These are phyloP conservation scores for Glaciozyma martinii DNA, from an alignment of 768 basidiomycete genomes.

Conservation along the genomic window DNA sequence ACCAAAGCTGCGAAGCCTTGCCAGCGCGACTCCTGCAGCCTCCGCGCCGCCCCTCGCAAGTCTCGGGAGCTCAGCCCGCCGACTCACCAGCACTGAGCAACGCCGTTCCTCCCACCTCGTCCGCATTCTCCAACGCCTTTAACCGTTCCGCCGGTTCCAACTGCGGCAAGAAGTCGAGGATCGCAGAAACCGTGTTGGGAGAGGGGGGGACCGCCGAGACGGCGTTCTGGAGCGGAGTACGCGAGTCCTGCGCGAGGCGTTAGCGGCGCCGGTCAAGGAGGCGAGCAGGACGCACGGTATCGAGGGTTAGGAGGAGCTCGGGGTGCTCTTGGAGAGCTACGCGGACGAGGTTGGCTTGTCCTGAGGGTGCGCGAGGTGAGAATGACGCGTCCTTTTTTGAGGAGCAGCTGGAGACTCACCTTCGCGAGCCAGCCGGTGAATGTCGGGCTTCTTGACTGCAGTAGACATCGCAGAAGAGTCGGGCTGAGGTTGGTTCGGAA, in stretches of 20 bases:
- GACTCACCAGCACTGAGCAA: conserved; percentile 22
- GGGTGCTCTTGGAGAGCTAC: conserved; percentile 9
- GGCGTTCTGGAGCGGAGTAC: conserved; percentile 24
- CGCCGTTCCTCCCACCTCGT: conserved; percentile 23
- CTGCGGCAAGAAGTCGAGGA: conserved; percentile 17
- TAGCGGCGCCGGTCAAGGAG: background rate
- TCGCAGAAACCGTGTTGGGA: conserved; percentile 10
- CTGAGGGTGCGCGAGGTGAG: conserved; percentile 10
- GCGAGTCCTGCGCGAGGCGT: conserved; percentile 11
- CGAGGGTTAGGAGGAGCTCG: conserved; percentile 6
- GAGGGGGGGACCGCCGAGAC: conserved; percentile 23
- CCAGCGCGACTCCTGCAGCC: background rate
- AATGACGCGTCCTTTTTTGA: background rate
- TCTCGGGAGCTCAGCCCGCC: background rate
- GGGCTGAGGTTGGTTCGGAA: too few relatives aligned
- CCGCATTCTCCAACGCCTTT: conserved; percentile 19
- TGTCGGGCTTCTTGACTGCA: conserved; percentile 1
- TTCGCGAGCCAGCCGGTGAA: conserved; percentile 23
- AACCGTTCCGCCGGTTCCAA: background rate
- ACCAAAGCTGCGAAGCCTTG: background rate
- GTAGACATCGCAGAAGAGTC: background rate
- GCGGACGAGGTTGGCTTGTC: conserved; percentile 10
- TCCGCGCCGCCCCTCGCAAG: background rate
- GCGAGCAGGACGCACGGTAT: conserved; percentile 3
- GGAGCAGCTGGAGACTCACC: conserved; percentile 8